Evolutionary conservation across 2,329 filamentous ascomycete genomes (phyloP).

Genomic region (Eutypa lata): DNA sequence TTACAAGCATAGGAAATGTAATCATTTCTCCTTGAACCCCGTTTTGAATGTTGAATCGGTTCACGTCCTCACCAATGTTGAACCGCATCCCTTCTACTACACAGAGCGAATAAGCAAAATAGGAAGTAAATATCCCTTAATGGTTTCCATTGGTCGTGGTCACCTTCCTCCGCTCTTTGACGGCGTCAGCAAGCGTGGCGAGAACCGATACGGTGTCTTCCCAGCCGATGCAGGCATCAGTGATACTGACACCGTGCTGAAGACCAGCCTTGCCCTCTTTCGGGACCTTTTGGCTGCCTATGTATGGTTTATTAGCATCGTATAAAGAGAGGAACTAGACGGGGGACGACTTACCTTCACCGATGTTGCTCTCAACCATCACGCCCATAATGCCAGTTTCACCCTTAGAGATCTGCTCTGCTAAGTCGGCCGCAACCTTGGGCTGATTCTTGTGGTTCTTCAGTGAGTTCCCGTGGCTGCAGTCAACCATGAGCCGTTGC

Average conservation of each 20-base stretch:
- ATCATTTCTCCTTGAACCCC: neutral
- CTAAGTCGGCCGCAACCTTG: slow-evolving; percentile 79
- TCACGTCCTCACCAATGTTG: no score
- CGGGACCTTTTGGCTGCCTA: slow-evolving; percentile 86
- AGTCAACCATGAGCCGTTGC: slow-evolving; percentile 91
- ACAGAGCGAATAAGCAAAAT: no score
- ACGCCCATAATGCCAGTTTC: slow-evolving; percentile 91
- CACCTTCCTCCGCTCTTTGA: slow-evolving; percentile 66
- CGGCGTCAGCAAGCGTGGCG: slow-evolving; percentile 73
- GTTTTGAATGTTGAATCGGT: no score
- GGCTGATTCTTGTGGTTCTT: slow-evolving; percentile 99
- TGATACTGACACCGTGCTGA: slow-evolving; percentile 94
- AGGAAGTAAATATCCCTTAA: neutral
- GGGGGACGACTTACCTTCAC: slow-evolving; percentile 66
- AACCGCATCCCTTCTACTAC: no score
- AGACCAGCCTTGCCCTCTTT: slow-evolving; percentile 79
- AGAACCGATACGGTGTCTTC: slow-evolving; percentile 81
- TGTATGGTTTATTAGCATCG: slow-evolving; percentile 20
- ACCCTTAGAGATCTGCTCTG: slow-evolving; percentile 79
- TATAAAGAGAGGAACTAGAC: neutral
- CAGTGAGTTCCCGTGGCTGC: slow-evolving; percentile 91
- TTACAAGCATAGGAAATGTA: neutral
- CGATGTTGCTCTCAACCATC: slow-evolving; percentile 98
- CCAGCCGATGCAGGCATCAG: slow-evolving; percentile 95
- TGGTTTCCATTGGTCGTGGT: slow-evolving; percentile 25